Percentiles rank a stretch among this genome's conserved stretches.
Conservation (phyloP, 75 land plant genomes). For the Pinus taeda region DNA sequence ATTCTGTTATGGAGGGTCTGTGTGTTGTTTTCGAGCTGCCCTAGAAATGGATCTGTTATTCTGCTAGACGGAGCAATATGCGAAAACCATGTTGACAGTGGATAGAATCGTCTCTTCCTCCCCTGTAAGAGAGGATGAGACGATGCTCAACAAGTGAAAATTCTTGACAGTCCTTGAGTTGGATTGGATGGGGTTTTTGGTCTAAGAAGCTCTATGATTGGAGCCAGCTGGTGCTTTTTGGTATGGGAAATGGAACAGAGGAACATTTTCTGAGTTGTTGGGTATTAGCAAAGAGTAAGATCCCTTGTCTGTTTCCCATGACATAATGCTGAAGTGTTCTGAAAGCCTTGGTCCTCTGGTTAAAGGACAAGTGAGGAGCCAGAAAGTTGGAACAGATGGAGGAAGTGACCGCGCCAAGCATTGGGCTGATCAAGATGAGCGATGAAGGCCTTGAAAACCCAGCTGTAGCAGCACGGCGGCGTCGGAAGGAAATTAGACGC, state of each 20-base stretch:
- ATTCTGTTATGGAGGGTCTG: not conserved
- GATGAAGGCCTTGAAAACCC: constrained; percentile 2
- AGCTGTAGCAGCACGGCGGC: constrained; percentile 19
- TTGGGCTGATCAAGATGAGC: constrained; percentile 6
- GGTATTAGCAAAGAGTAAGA: not conserved
- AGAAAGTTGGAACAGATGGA: constrained; percentile 1
- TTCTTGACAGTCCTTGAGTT: not conserved
- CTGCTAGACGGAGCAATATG: not conserved
- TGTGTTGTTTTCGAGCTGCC: not conserved
- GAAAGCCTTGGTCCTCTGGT: constrained; percentile 2
- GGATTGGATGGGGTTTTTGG: not conserved
- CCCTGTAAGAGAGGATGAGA: not conserved
- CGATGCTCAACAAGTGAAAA: not conserved
- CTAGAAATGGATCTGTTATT: not conserved
- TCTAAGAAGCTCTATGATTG: no score
- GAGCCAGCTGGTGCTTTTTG: not conserved
- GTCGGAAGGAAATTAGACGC: constrained; percentile 42
- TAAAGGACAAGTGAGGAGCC: not conserved
- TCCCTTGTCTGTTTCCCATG: not conserved
- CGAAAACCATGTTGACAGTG: not conserved
- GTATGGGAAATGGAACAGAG: not conserved
- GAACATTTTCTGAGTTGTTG: not conserved
- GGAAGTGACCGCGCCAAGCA: not conserved
- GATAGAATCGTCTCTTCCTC: constrained; percentile 1
- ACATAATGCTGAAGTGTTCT: not conserved